phyloP scores from a whole-genome alignment of 805 yeast genomes.

The Metschnikowia cerradonensis region DNA sequence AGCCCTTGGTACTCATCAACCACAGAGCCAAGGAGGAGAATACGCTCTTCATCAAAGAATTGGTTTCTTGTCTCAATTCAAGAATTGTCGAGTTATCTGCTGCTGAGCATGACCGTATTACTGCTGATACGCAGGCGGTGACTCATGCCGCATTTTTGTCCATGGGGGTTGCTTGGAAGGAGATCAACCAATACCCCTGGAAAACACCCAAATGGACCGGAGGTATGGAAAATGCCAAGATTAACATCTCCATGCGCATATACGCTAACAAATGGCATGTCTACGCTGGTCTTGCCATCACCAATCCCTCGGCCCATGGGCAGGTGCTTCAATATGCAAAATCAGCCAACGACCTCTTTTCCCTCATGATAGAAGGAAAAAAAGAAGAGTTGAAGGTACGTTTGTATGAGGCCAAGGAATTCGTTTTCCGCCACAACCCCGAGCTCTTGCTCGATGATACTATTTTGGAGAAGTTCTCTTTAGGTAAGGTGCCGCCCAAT shows the following conservation, averaged over 20 bases:
- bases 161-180: constrained; percentile 96
- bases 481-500: constrained; percentile 66
- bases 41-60: constrained; percentile 54
- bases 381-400: constrained; percentile 56
- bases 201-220: constrained; percentile 80
- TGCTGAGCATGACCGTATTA: constrained; percentile 87
- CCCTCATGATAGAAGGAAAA: constrained; percentile 73
- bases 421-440: constrained; percentile 67
- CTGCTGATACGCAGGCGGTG: constrained; percentile 98
- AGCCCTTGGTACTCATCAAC: constrained; percentile 82
- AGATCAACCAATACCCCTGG: constrained; percentile 87
- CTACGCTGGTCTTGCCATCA: constrained; percentile 94
- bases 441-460: constrained; percentile 70
- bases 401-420: constrained; percentile 60
- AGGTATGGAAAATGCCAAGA: constrained; percentile 93
- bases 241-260: constrained; percentile 86
- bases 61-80: constrained; percentile 73
- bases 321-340: constrained; percentile 88
- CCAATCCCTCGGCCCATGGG: constrained; percentile 89
- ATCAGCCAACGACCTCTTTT: constrained; percentile 76
- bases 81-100: constrained; percentile 74
- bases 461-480: constrained; percentile 72
- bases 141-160: constrained; percentile 96
- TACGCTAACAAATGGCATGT: constrained; percentile 97
- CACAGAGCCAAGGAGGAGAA: constrained; percentile 61